Conservation (phyloP, 129 eudicot genomes). For the Flaveria ramosissima region DNA sequence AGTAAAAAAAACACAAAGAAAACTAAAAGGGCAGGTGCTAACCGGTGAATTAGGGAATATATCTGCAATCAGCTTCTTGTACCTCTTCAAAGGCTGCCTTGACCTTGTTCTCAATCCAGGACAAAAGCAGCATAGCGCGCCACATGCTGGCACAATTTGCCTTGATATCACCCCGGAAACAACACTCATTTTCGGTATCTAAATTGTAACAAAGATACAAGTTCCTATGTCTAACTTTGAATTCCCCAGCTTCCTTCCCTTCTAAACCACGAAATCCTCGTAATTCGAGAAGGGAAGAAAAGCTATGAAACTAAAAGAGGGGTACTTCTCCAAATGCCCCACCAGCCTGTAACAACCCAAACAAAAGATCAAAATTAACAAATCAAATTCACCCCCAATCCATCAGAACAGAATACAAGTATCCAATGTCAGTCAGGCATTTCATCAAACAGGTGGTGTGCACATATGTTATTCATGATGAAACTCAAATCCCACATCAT, state of each 20-base stretch:
- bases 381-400: constrained; percentile 11
- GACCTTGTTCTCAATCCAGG: constrained; percentile 80
- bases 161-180: constrained; percentile 56
- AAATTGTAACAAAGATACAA: constrained; percentile 23
- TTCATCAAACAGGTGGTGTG: constrained; percentile 19
- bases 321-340: constrained; percentile 41
- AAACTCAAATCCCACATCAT: neutral
- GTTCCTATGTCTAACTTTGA: neutral
- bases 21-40: constrained; percentile 17
- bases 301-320: constrained; percentile 36
- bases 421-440: constrained; percentile 12
- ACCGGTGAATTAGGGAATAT: constrained; percentile 70
- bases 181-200: constrained; percentile 34
- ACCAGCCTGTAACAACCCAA: constrained; percentile 39
- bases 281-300: constrained; percentile 43
- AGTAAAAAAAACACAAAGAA: neutral
- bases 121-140: constrained; percentile 60
- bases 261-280: constrained; percentile 40
- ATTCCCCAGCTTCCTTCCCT: constrained; percentile 42
- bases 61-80: constrained; percentile 67
- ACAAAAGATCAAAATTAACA: constrained; percentile 20
- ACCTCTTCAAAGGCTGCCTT: constrained; percentile 77
- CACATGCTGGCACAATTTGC: constrained; percentile 61
- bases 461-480: neutral
- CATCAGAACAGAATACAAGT: constrained; percentile 8